Evolutionary conservation across 495 filamentous ascomycete genomes (phyloP).

Genomic region (Letharia lupina): DNA sequence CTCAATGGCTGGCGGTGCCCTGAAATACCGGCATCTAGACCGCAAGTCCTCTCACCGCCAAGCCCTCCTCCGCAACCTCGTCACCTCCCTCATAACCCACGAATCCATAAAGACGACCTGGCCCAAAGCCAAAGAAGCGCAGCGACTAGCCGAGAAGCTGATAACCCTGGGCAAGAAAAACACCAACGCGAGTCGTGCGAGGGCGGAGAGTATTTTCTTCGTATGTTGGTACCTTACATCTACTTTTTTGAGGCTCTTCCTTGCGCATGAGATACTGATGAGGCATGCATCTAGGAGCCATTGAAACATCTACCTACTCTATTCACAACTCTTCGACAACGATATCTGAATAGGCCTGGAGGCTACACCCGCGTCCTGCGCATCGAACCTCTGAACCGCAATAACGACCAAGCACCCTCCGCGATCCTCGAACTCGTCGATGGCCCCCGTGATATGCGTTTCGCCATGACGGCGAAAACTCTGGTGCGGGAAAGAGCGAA

Average conservation of each 20-base stretch:
- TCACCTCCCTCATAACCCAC: conserved; percentile 88
- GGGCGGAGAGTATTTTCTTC: conserved; percentile 67
- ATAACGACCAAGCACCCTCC: conserved; percentile 71
- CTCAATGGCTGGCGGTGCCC: conserved; percentile 71
- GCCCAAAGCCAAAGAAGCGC: conserved; percentile 94
- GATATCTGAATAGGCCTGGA: conserved; percentile 73
- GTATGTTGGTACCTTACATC: conserved; percentile 45
- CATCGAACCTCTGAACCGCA: conserved; percentile 57
- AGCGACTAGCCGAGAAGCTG: conserved; percentile 83
- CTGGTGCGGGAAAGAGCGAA: conserved; percentile 54
- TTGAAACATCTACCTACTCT: conserved; percentile 70
- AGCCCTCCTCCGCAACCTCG: conserved; percentile 89
- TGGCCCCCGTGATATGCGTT: conserved; percentile 89
- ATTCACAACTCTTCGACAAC: conserved; percentile 70
- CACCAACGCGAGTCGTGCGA: conserved; percentile 61
- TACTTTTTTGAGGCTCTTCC: not conserved
- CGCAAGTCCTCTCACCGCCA: conserved; percentile 79
- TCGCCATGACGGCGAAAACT: conserved; percentile 79
- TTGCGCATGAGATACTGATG: not conserved
- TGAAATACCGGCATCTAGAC: conserved; percentile 79
- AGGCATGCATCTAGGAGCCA: conserved; percentile 41
- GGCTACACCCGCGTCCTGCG: conserved; percentile 92
- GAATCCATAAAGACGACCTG: conserved; percentile 92
- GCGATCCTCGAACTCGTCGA: conserved; percentile 97
- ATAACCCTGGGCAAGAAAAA: conserved; percentile 90